phyloP scores from a whole-genome alignment of 75 land plant genomes.

The Cunninghamia lanceolata region DNA sequence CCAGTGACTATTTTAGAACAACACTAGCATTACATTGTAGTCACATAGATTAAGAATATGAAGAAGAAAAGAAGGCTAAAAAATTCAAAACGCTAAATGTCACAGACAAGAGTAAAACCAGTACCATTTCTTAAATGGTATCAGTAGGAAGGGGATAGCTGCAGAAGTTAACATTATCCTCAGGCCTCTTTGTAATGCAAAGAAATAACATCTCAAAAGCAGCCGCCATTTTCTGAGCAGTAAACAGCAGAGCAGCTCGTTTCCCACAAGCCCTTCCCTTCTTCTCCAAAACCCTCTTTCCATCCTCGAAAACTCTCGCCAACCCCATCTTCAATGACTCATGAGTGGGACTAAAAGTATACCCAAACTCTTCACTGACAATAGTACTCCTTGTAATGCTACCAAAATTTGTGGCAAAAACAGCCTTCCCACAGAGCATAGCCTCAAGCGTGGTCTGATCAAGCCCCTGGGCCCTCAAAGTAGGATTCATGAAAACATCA shows the following conservation, averaged over 20 bases:
- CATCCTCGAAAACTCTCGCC: slow-evolving; percentile 39
- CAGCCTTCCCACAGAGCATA: slow-evolving; percentile 72
- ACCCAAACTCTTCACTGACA: slow-evolving; percentile 40
- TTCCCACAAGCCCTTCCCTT: slow-evolving; percentile 51
- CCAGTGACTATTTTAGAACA: too few species aligned
- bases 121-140: too few species aligned
- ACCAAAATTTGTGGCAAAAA: slow-evolving; percentile 68
- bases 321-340: slow-evolving; percentile 48
- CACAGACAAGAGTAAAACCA: too few species aligned
- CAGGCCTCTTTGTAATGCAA: slow-evolving; percentile 27
- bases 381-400: slow-evolving; percentile 43
- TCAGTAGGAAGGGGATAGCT: background rate
- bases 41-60: too few species aligned
- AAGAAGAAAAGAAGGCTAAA: too few species aligned
- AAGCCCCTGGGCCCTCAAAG: slow-evolving; percentile 83
- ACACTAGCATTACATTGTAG: too few species aligned
- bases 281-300: slow-evolving; percentile 29
- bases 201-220: slow-evolving; percentile 81
- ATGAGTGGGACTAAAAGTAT: slow-evolving; percentile 51
- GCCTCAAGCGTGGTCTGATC: slow-evolving; percentile 89
- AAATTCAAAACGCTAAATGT: too few species aligned
- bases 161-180: background rate
- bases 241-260: slow-evolving; percentile 49
- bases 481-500: slow-evolving; percentile 84
- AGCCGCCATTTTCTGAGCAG: slow-evolving; percentile 79